phyloP scores from a whole-genome alignment of 345 rosid species.

The Aquilaria malaccensis region DNA sequence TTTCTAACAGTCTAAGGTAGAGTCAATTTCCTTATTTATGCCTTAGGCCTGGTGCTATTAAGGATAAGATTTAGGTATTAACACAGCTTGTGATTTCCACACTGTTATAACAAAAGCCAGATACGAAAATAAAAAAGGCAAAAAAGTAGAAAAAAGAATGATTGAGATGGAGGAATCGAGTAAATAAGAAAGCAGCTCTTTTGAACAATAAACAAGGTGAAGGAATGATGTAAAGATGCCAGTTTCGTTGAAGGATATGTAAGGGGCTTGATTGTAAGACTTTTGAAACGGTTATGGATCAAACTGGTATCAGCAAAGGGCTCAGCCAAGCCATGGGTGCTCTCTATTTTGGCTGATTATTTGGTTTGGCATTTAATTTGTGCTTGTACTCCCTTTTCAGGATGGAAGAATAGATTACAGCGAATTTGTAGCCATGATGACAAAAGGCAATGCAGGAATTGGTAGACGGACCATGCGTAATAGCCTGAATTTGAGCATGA shows the following conservation, averaged over 20 bases:
- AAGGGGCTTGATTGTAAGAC: too few relatives aligned
- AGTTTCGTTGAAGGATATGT: too few relatives aligned
- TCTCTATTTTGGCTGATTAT: not conserved
- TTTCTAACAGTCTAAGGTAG: not conserved
- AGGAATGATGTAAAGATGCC: too few relatives aligned
- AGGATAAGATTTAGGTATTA: slow-evolving; percentile 3
- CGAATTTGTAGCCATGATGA: slow-evolving; percentile 99
- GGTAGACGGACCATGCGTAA: slow-evolving; percentile 99
- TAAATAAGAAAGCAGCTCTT: too few relatives aligned
- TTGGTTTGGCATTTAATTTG: not conserved
- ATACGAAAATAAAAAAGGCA: not conserved
- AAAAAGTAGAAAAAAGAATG: not conserved
- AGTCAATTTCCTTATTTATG: slow-evolving; percentile 8
- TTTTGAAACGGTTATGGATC: too few relatives aligned
- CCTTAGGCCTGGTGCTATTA: not conserved
- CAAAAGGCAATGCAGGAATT: slow-evolving; percentile 85
- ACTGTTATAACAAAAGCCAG: not conserved
- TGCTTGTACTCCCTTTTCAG: slow-evolving; percentile 33
- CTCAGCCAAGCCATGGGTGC: not conserved
- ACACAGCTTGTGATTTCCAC: slow-evolving; percentile 8
- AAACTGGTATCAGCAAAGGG: too few relatives aligned
- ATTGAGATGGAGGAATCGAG: too few relatives aligned
- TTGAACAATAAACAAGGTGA: too few relatives aligned
- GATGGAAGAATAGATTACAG: slow-evolving; percentile 95
- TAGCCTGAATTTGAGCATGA: slow-evolving; percentile 90